Evolutionary conservation across 2,329 filamentous ascomycete genomes (phyloP).

Genomic region (Colletotrichum melonis): DNA sequence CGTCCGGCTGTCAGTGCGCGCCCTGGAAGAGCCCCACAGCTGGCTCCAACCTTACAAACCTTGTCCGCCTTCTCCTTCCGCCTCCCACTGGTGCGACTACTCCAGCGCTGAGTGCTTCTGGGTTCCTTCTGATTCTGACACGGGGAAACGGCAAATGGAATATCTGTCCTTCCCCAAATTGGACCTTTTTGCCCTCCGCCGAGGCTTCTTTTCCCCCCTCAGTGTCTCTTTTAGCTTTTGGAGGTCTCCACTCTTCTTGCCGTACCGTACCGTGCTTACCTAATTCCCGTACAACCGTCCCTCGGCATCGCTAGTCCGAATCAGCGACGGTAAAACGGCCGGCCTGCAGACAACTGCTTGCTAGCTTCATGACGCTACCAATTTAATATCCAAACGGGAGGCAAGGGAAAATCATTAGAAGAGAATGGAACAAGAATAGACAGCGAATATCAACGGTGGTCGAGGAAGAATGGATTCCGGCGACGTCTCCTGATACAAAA

Average conservation of each 20-base stretch:
- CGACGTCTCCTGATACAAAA: too few relatives aligned
- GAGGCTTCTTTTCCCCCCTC: slow-evolving; percentile 4
- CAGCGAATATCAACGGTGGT: too few relatives aligned
- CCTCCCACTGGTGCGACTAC: neutral
- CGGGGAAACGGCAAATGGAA: slow-evolving; percentile 29
- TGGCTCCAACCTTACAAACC: slow-evolving; percentile 7
- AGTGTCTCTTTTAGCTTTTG: neutral
- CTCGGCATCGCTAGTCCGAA: neutral
- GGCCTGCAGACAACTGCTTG: neutral
- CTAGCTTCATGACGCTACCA: neutral
- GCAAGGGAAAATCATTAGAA: too few relatives aligned
- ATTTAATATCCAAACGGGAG: too few relatives aligned
- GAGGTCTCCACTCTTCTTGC: neutral
- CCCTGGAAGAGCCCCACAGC: slow-evolving; percentile 4
- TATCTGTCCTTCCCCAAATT: slow-evolving; percentile 36
- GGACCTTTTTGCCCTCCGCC: neutral
- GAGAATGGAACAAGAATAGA: too few relatives aligned
- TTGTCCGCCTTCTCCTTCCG: slow-evolving; percentile 1
- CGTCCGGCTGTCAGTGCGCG: slow-evolving; percentile 5
- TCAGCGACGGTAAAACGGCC: neutral
- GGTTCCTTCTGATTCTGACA: too few relatives aligned
- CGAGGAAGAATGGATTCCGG: too few relatives aligned
- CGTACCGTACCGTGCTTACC: neutral
- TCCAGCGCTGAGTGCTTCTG: too few relatives aligned
- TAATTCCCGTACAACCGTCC: neutral